Base-by-base conservation (phyloP, 2,329 filamentous ascomycete species). In the Xylaria multiplex region DNA sequence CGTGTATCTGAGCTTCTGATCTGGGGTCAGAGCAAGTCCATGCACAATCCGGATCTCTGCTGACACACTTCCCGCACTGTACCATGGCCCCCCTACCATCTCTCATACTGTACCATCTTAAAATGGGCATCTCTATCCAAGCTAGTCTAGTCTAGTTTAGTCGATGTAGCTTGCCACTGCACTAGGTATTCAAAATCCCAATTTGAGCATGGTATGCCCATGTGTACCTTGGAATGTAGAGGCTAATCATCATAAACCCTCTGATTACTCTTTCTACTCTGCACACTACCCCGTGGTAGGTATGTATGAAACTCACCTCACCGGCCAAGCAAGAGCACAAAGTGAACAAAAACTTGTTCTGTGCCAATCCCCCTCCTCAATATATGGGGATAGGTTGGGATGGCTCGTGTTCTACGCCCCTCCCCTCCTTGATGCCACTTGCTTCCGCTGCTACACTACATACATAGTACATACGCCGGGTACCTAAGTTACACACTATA, bases 391-490 rank as follows among this genome's bases (percentile, higher is more conserved):
- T 27, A 27, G 27, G n/a, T 13, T 43, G 30, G 57, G 49, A 49
- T 55, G 58, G 54, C 59, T 67, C 58, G 65, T 69, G 64, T 64
- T 62, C 35, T 40, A 27, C 43, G 55, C 27, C 58, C 45, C 42
- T 49, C 58, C 45, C 35, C 43, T 40, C 24, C 48, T 57, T 27
- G 52, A 22, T 68, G 57, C 60, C 59, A 62, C 57, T 64, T 64
- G 64, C 62, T 49, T 53, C 48, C 22, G 53, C 43, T 1, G 19
- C 24, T 49, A 24, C 30, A 37, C 49, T 53, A 53, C 49, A 19
- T 46, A 19, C 27, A 27, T 27, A 27, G 27, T 27, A 27, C 27
- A 3, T 27, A 5, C 27, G 27, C 27, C 5, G 27, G 1, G 4
- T 40, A 40, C 37, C 13, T 40, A 14, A 13, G 8, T 13, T 40